Base-by-base conservation (phyloP, 2,329 filamentous ascomycete genomes). In the Arthrobotrys iridis region DNA sequence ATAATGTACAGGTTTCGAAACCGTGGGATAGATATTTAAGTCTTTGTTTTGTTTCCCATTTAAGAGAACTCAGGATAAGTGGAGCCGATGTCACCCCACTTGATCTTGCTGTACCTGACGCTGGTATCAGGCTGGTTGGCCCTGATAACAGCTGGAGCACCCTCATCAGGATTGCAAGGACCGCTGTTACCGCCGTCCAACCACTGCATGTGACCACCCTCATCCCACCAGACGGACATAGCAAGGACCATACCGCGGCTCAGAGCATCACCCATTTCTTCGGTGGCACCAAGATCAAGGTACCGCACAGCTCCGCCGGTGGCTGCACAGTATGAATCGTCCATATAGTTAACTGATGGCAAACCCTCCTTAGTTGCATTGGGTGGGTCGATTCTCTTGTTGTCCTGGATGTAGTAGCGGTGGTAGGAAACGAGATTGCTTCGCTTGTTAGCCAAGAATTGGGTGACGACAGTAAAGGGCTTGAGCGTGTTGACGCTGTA, bases 71-170 rank as follows among this genome's bases (percentile, higher is more conserved):
- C 13, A 41, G 72, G 41, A 24, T 82, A 86, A 0, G 85, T 89
- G 20, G 85, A 86, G 3, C 84, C 86, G 78, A 89, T 86, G 77
- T 89, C 86, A 18, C 87, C 87, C 84, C 86, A 87, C 79, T 84
- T 85, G 78, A 89, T 85, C 78, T 88, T 85, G 77, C 84, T 85
- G 78, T 87, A 89, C 0, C 82, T 84, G 3, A 89, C 85, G 6
- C 82, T 82, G 0, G 87, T 85, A 58, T 82, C 82, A 0, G 85
- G 84, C 77, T 85, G 81, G 10, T 85, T 80, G 57, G 82, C 80
- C 70, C 83, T 76, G 70, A 89, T 86, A 10, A 83, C 80, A 43
- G 81, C 80, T 0, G 87, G 87, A 72, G 84, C 82, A 0, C 87
- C 87, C 78, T 86, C 85, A 0, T 84, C 86, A 3, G 82, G 83